Conservation (phyloP, 2,329 filamentous ascomycete genomes). For the Colletotrichum nymphaeae region DNA sequence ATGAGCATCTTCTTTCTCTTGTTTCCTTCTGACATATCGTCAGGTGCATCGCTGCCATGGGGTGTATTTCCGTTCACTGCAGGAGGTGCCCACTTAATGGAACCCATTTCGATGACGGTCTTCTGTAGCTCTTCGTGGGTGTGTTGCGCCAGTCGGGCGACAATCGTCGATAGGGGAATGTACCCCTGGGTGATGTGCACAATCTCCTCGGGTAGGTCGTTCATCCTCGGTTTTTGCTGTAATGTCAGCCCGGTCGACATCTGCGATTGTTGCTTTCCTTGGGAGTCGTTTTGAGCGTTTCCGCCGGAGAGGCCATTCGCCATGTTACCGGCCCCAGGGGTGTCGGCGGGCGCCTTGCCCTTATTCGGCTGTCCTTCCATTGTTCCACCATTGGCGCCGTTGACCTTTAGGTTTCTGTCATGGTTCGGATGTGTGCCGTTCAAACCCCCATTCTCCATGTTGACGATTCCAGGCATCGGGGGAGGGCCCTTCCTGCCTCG, state of each 20-base stretch:
- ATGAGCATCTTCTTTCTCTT: conserved; percentile 80
- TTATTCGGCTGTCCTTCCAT: conserved; percentile 45
- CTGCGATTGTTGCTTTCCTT: conserved; percentile 38
- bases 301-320: conserved; percentile 39
- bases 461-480: conserved; percentile 64
- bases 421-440: conserved; percentile 67
- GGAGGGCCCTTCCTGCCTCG: conserved; percentile 31
- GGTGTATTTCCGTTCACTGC: conserved; percentile 63
- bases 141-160: conserved; percentile 83
- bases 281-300: conserved; percentile 10
- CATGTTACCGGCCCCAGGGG: conserved; percentile 38
- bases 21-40: conserved; percentile 74
- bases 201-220: conserved; percentile 71
- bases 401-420: conserved; percentile 59
- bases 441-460: conserved; percentile 66
- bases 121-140: conserved; percentile 83
- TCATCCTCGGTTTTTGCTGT: conserved; percentile 52
- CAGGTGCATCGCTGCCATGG: conserved; percentile 49
- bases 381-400: conserved; percentile 56
- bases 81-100: conserved; percentile 68
- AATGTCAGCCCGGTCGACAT: conserved; percentile 25
- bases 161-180: conserved; percentile 78
- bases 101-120: conserved; percentile 76
- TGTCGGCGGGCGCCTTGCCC: conserved; percentile 40
- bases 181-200: conserved; percentile 81